A percentile compares a stretch with the other conserved stretches of the same genome.
Evolutionary conservation across 2,329 filamentous ascomycete species (phyloP).

Genomic region (Emmonsia crescens): DNA sequence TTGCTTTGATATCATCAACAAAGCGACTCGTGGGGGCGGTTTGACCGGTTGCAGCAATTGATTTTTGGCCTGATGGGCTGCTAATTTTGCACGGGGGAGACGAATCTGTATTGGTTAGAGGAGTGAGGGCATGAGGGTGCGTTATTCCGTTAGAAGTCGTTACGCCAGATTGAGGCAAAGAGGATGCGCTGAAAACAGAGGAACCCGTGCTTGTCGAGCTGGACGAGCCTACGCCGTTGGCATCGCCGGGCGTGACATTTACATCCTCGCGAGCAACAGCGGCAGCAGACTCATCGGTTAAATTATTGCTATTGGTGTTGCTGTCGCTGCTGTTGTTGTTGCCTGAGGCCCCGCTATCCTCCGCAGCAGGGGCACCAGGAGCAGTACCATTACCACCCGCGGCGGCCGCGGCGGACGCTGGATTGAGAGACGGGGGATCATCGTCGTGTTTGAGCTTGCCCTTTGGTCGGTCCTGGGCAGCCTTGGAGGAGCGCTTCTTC

Average conservation of each 20-base stretch:
- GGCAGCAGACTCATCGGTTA: neutral
- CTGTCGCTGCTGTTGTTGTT: neutral
- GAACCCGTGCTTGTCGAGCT: constrained; percentile 63
- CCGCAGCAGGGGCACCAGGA: constrained; percentile 3
- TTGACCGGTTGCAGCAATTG: constrained; percentile 24
- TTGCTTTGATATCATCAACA: constrained; percentile 21
- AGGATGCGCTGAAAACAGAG: constrained; percentile 56
- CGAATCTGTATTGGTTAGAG: constrained; percentile 55
- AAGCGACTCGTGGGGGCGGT: constrained; percentile 21
- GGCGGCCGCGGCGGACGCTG: constrained; percentile 8
- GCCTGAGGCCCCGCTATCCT: constrained; percentile 4
- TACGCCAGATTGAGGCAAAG: constrained; percentile 42
- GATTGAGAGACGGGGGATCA: constrained; percentile 7
- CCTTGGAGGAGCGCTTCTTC: constrained; percentile 35
- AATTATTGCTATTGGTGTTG: neutral
- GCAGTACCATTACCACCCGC: too few species aligned
- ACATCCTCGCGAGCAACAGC: constrained; percentile 4
- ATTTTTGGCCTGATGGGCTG: constrained; percentile 41
- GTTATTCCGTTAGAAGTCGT: constrained; percentile 41
- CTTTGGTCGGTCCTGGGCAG: constrained; percentile 50
- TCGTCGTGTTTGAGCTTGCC: constrained; percentile 35
- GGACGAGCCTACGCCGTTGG: constrained; percentile 60
- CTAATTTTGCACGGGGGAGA: constrained; percentile 48
- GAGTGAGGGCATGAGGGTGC: constrained; percentile 47
- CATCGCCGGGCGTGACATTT: constrained; percentile 14